phyloP scores from a whole-genome alignment of 2,329 filamentous ascomycete species.

The Colletotrichum somersetense region DNA sequence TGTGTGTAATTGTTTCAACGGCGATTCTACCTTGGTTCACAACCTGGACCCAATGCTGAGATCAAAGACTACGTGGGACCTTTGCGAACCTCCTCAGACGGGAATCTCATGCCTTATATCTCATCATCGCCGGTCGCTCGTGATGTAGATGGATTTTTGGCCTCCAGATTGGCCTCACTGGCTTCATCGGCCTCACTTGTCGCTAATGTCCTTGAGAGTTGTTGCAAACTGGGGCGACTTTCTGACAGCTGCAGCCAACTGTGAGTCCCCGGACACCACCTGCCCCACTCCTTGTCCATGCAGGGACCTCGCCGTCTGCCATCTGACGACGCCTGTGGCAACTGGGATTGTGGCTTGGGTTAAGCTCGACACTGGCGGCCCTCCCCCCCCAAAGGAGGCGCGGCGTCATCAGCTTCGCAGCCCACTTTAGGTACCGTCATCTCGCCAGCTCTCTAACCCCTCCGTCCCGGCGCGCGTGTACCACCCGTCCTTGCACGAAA shows the following conservation, averaged over 20 bases:
- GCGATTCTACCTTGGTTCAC: background rate
- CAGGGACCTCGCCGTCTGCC: slow-evolving; percentile 18
- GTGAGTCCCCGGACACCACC: background rate
- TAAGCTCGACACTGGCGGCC: slow-evolving; percentile 27
- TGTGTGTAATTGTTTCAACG: background rate
- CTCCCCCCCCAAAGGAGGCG: slow-evolving; percentile 14
- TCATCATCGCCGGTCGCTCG: background rate
- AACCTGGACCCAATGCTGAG: background rate
- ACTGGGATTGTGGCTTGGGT: slow-evolving; percentile 37
- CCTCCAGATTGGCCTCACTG: slow-evolving; percentile 22
- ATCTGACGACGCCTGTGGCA: slow-evolving; percentile 31
- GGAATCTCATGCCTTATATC: background rate
- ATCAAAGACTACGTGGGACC: background rate
- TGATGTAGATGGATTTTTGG: slow-evolving; percentile 13
- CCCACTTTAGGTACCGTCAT: slow-evolving; percentile 41
- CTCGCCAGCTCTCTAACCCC: slow-evolving; percentile 42
- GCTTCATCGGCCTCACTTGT: slow-evolving; percentile 9
- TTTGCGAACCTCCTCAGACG: background rate
- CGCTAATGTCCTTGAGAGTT: background rate
- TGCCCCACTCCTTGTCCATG: background rate
- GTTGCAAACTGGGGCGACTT: background rate
- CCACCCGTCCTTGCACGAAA: slow-evolving; percentile 34
- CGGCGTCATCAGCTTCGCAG: slow-evolving; percentile 44
- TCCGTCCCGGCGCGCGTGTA: slow-evolving; percentile 36
- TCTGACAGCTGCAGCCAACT: background rate